Evolutionary conservation across 1,139 yeast species (phyloP).

Genomic region (Yamadazyma sp.): DNA sequence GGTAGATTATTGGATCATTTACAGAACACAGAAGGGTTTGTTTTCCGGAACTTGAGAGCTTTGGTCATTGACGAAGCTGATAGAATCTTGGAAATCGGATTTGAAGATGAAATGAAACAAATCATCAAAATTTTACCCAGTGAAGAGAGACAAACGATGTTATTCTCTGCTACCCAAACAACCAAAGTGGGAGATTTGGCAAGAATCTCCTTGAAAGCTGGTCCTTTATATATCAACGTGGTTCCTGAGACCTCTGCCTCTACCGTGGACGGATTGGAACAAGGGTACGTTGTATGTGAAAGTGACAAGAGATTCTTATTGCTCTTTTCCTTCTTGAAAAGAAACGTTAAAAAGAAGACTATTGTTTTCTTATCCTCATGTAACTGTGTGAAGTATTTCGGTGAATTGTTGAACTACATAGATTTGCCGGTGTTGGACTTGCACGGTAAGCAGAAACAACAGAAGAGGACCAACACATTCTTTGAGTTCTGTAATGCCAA

Average conservation of each 20-base stretch:
- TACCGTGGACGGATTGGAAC: slow-evolving; percentile 96
- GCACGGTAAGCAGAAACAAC: slow-evolving; percentile 98
- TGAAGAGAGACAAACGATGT: slow-evolving; percentile 94
- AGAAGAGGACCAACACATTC: slow-evolving; percentile 94
- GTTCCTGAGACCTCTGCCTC: slow-evolving; percentile 80
- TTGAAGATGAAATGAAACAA: slow-evolving; percentile 98
- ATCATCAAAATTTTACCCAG: slow-evolving; percentile 91
- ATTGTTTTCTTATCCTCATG: slow-evolving; percentile 95
- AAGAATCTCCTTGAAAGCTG: slow-evolving; percentile 89
- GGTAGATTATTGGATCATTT: slow-evolving; percentile 95
- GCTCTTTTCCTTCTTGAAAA: slow-evolving; percentile 86
- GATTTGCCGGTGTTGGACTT: slow-evolving; percentile 94
- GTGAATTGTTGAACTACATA: slow-evolving; percentile 90
- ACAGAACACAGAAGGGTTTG: slow-evolving; percentile 92
- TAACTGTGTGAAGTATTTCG: slow-evolving; percentile 94
- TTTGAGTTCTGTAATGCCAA: slow-evolving; percentile 97
- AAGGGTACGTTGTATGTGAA: slow-evolving; percentile 97
- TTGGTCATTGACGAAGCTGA: slow-evolving; percentile 96
- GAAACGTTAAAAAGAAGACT: slow-evolving; percentile 85
- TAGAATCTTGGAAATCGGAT: slow-evolving; percentile 93
- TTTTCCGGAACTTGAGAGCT: slow-evolving; percentile 91
- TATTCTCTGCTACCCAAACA: slow-evolving; percentile 97
- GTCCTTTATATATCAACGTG: slow-evolving; percentile 94
- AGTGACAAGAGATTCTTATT: slow-evolving; percentile 90
- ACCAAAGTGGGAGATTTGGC: slow-evolving; percentile 98